Evolutionary conservation across 148 eudicot species (phyloP), one percentile per base, ranked within the genome.

Genomic region (Simmondsia chinensis): DNA sequence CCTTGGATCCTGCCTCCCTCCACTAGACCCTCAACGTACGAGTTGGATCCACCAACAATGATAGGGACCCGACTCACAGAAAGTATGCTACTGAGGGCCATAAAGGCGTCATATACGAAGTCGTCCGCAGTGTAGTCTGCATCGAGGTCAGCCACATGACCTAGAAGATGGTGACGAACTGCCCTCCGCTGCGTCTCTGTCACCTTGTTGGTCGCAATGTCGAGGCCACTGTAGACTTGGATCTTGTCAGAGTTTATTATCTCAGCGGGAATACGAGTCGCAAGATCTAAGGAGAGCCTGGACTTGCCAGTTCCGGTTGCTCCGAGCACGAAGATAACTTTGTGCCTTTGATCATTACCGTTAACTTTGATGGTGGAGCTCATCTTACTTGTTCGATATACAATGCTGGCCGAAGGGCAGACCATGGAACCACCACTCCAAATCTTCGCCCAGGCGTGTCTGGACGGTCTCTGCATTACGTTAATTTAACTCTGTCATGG

Each of bases 221-320:
- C 66, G 1, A 70, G 49, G 3, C 75, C 66, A 17, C 55, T 35
- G 54, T 70, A 59, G 13, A 70, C 44, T 13, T 65, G 71, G 1
- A 65, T 59, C 23, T 65, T 65, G 46, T 65, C 73, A 4, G 73
- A 56, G 64, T 70, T 70, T 13, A 70, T 48, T 19, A 70, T 64
- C 23, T 70, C 66, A 0, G 30, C 54, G 1, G 15, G 27, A 13
- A 59, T 24, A 11, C 16, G 59, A 11, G 50, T 31, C 6, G 66
- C 59, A 0, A 69, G 9, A 30, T 69, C 62, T 2, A 64, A 7
- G 2, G 74, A 47, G 21, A 69, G 47, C 4, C 50, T 39, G 8
- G 71, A 59, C 34, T 70, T 70, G 7, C 66, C 71, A 0, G 66
- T 38, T 1, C 71, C 75, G 9, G 66, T 64, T 11, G 66, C 59